These are phyloP conservation scores for Volvox reticuliferus DNA, from an alignment of 139 green algal genomes.

Conservation along the genomic window DNA sequence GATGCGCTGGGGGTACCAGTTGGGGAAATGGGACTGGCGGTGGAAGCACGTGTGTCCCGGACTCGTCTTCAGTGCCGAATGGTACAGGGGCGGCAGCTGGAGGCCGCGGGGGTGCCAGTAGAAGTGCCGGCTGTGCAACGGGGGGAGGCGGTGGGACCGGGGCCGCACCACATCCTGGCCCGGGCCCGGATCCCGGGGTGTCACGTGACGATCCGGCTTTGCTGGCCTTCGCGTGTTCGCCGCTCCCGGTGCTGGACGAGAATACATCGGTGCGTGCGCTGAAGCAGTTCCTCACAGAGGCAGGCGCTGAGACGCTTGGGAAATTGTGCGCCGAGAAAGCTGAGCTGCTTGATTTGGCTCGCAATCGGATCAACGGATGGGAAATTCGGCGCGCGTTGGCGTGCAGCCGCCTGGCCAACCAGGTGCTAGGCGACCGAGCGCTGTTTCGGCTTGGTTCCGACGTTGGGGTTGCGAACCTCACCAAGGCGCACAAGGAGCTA, in stretches of 20 bases:
- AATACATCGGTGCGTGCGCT: not conserved
- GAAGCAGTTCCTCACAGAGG: conserved; percentile 36
- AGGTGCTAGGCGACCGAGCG: conserved; percentile 6
- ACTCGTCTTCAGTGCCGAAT: too few relatives aligned
- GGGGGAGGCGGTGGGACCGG: too few relatives aligned
- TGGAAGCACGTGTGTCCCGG: not conserved
- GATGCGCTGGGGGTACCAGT: not conserved
- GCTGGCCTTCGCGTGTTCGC: not conserved
- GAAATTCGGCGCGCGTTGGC: conserved; percentile 38
- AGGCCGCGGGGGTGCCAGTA: too few relatives aligned
- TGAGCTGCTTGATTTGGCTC: conserved; percentile 27
- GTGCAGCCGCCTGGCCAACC: conserved; percentile 5
- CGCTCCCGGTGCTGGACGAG: not conserved
- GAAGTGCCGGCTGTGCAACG: too few relatives aligned
- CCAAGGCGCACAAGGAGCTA: conserved; percentile 1
- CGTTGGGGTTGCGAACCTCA: not conserved
- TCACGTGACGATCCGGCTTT: not conserved
- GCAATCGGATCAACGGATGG: conserved; percentile 16
- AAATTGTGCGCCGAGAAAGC: conserved; percentile 15
- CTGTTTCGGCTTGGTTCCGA: conserved; percentile 15
- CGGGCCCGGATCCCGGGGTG: too few relatives aligned
- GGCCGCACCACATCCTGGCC: too few relatives aligned
- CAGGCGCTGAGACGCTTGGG: not conserved
- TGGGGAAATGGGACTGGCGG: not conserved
- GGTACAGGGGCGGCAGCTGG: too few relatives aligned